Percentiles rank a stretch among this genome's conserved stretches.
These are phyloP conservation scores for Aspergillus incahuasiensis DNA, from an alignment of 495 filamentous ascomycete species.

Conservation along the genomic window DNA sequence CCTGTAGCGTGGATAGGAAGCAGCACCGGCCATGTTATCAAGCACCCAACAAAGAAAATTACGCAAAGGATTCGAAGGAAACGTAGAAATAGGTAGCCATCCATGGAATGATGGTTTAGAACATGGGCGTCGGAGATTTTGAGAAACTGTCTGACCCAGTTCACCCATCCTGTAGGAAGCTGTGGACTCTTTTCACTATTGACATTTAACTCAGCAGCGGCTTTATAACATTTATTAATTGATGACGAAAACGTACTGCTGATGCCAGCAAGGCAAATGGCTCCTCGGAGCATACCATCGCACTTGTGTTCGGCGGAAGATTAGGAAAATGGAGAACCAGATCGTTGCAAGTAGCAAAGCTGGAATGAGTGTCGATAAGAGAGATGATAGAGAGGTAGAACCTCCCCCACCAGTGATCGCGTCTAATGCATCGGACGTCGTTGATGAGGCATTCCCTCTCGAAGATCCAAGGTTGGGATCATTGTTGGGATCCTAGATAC, in stretches of 20 bases:
- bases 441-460: conserved; percentile 38
- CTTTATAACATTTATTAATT: not conserved
- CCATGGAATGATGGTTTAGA: conserved; percentile 63
- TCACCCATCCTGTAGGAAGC: conserved; percentile 46
- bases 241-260: conserved; percentile 45
- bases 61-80: conserved; percentile 67
- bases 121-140: conserved; percentile 56
- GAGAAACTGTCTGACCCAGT: conserved; percentile 61
- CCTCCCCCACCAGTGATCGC: conserved; percentile 22
- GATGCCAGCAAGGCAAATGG: conserved; percentile 66
- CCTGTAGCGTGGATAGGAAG: conserved; percentile 78
- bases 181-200: conserved; percentile 35
- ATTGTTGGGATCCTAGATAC: conserved; percentile 31
- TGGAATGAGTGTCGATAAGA: conserved; percentile 69
- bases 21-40: conserved; percentile 75
- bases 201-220: not conserved
- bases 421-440: conserved; percentile 30
- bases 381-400: conserved; percentile 44
- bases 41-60: conserved; percentile 68
- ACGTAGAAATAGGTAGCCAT: conserved; percentile 79
- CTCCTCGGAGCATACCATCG: conserved; percentile 81
- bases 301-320: conserved; percentile 65
- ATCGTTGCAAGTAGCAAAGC: conserved; percentile 60
- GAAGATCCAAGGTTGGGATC: conserved; percentile 43
- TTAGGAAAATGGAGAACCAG: conserved; percentile 67